These are phyloP conservation scores for Scheffersomyces stambukii DNA, from an alignment of 1,139 yeast species.

Conservation along the genomic window DNA sequence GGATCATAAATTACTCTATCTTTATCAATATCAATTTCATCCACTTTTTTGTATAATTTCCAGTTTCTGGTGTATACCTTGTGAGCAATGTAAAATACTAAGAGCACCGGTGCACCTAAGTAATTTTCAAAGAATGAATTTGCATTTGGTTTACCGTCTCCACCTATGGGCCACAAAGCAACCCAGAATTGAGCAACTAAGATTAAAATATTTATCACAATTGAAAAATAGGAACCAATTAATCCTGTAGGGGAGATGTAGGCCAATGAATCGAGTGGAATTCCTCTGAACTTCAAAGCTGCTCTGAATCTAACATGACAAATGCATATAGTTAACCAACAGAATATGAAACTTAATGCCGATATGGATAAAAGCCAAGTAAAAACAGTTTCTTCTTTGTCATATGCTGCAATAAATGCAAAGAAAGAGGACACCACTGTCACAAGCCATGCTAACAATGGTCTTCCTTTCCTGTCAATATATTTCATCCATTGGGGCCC, in stretches of 20 bases:
- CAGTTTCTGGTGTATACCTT: conserved; percentile 23
- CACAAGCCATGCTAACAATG: conserved; percentile 22
- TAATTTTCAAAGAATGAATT: conserved; percentile 29
- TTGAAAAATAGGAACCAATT: conserved; percentile 17
- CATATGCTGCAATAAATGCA: conserved; percentile 21
- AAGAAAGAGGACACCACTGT: conserved; percentile 17
- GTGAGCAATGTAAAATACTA: conserved; percentile 28
- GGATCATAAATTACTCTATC: conserved; percentile 41
- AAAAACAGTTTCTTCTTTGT: conserved; percentile 18
- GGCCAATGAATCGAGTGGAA: conserved; percentile 26
- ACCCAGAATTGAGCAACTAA: conserved; percentile 37
- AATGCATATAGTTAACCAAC: conserved; percentile 29
- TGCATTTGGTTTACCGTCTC: conserved; percentile 26
- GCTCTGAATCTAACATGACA: conserved; percentile 30
- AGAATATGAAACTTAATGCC: conserved; percentile 21
- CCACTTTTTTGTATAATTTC: conserved; percentile 25
- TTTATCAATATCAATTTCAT: conserved; percentile 36
- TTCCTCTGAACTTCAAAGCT: conserved; percentile 24
- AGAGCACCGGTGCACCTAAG: conserved; percentile 29
- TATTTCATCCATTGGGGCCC: conserved; percentile 29
- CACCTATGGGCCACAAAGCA: conserved; percentile 34
- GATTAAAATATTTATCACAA: conserved; percentile 17
- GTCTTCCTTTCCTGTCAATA: conserved; percentile 31
- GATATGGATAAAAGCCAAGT: conserved; percentile 23
- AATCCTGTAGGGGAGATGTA: conserved; percentile 27